These are phyloP conservation scores for Flaveria floridana DNA, from an alignment of 140 eudicot species.

Conservation along the genomic window DNA sequence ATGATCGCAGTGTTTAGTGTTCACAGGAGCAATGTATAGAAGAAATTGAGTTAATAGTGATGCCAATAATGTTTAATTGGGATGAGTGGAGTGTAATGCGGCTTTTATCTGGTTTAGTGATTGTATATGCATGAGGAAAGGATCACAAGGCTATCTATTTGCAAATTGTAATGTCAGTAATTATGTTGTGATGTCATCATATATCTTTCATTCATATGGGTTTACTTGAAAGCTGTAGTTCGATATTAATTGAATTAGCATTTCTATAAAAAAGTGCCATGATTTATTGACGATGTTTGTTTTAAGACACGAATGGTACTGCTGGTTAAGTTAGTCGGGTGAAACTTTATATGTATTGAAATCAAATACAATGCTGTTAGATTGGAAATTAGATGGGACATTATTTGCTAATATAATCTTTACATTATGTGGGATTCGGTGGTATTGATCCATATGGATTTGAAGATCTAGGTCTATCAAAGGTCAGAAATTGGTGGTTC, in stretches of 20 bases:
- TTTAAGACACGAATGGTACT: neutral
- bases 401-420: constrained; percentile 6
- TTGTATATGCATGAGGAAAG: constrained; percentile 23
- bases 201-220: too few relatives aligned
- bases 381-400: neutral
- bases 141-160: constrained; percentile 3
- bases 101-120: constrained; percentile 2
- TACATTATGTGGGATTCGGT: constrained; percentile 3
- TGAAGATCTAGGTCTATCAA: constrained; percentile 16
- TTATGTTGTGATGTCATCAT: too few relatives aligned
- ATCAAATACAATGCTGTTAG: neutral
- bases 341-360: neutral
- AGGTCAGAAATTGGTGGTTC: constrained; percentile 16
- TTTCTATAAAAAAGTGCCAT: constrained; percentile 6
- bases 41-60: constrained; percentile 22
- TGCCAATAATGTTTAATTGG: neutral
- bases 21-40: constrained; percentile 14
- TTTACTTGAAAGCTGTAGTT: constrained; percentile 11
- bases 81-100: neutral
- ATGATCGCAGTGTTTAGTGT: constrained; percentile 14
- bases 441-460: constrained; percentile 14
- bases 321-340: constrained; percentile 17
- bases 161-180: constrained; percentile 18
- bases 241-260: neutral
- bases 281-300: neutral